Conservation (phyloP, 257 asterid species). For the Oldenlandia corymbosa region DNA sequence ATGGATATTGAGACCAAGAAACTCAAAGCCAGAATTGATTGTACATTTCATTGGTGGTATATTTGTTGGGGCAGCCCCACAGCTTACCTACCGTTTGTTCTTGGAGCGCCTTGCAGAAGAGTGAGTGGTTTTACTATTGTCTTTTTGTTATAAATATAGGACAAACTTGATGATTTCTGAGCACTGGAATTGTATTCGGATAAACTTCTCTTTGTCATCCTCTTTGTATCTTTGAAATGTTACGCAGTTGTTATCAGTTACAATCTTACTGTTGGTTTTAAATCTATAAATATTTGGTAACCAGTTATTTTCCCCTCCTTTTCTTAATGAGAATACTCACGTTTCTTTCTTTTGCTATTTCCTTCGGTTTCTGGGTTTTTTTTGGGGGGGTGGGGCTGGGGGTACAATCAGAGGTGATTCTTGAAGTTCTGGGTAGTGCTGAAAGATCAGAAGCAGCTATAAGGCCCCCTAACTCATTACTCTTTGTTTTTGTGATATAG, state of each 20-base stretch:
- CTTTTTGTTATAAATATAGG: neutral
- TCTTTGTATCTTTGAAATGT: too few species aligned
- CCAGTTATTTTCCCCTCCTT: too few species aligned
- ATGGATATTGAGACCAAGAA: constrained; percentile 78
- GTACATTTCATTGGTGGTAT: constrained; percentile 90
- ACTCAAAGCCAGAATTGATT: constrained; percentile 43
- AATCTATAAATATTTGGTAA: neutral
- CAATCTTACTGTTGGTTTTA: neutral
- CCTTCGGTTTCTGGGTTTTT: neutral
- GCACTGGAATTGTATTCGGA: neutral
- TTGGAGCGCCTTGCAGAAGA: constrained; percentile 79
- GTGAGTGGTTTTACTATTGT: constrained; percentile 34
- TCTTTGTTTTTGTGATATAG: constrained; percentile 43
- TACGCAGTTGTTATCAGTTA: neutral
- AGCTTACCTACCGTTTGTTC: constrained; percentile 85
- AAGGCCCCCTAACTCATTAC: constrained; percentile 13
- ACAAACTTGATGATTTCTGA: too few species aligned
- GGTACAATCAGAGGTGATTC: neutral
- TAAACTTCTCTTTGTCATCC: neutral
- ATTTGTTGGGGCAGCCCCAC: constrained; percentile 99
- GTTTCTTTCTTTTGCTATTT: too few species aligned
- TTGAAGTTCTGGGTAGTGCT: neutral
- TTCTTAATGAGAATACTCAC: too few species aligned
- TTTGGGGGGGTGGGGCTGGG: neutral
- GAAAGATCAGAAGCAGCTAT: neutral